Evolutionary conservation across 2,329 filamentous ascomycete species (phyloP), one percentile per base, ranked within the genome.

Genomic region (Fusarium udum): DNA sequence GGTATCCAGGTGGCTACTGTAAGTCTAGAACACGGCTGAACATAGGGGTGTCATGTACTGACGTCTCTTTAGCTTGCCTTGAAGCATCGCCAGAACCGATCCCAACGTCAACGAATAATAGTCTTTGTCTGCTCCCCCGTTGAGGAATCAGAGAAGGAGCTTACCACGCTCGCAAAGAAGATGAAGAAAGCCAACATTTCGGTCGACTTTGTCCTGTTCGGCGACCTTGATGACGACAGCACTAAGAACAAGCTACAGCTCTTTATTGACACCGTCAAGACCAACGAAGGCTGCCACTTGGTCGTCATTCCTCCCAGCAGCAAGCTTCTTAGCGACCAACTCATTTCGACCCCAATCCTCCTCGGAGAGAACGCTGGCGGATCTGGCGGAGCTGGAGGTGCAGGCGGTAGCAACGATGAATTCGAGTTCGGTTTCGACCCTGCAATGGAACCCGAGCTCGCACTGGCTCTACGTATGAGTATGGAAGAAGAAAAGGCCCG

Each of bases 151-250:
- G 93, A 98, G 83, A 96, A 96, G 85, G 91, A 92, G 61, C 90
- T 99, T 57, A 89, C 95, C 71, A 93, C 94, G 80, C 89, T 99
- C 36, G 95, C 96, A 49, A 97, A 96, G 87, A 97, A 96, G 86
- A 97, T 98, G 95, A 98, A 98, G 91, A 99, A 99, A 89, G 93
- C 92, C 83, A 95, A 93, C 80, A 93, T 97, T 69, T 93, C 92
- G 70, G 93, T 99, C 80, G 96, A 99, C 83, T 95, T 99, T 79
- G 90, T 99, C 70, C 91, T 95, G 52, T 99, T 99, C 79, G 96
- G 96, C 76, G 95, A 99, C 78, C 89, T 97, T 60, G 94, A 96
- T 75, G 93, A 95, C 77, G 94, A 97, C 75, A 94, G 92, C 72
- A 93, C 93, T 62, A 90, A 93, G 82, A 95, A 96, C 85, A 98